Percentiles rank a stretch among this genome's conserved stretches.
Conservation (phyloP, 75 land plant species). For the Cryptomeria japonica region DNA sequence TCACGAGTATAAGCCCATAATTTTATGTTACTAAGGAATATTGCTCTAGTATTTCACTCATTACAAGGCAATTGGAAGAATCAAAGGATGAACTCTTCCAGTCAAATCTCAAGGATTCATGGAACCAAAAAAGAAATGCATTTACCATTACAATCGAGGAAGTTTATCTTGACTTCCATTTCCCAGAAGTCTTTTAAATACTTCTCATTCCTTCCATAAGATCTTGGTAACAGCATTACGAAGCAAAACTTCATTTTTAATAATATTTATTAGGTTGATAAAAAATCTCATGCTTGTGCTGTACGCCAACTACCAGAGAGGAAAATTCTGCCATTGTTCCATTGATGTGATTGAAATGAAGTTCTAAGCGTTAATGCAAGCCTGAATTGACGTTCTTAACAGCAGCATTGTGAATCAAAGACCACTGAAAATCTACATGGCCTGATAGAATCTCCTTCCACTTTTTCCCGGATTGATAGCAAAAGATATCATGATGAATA, state of each 20-base stretch:
- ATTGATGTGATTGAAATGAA: neutral
- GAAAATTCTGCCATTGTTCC: neutral
- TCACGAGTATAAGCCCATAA: neutral
- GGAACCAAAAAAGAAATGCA: neutral
- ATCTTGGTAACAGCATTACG: neutral
- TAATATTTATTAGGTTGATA: neutral
- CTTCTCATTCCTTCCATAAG: neutral
- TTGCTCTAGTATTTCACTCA: neutral
- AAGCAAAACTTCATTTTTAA: neutral
- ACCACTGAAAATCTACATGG: neutral
- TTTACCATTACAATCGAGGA: neutral
- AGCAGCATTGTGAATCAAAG: neutral
- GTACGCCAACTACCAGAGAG: neutral
- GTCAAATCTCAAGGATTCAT: neutral
- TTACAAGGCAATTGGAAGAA: neutral
- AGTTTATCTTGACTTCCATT: neutral
- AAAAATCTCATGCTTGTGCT: neutral
- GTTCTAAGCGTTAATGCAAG: neutral
- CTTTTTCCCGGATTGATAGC: neutral
- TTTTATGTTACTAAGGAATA: neutral
- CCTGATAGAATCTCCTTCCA: neutral
- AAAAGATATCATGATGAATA: neutral
- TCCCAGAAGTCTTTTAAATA: neutral
- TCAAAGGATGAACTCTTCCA: neutral
- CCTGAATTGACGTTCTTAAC: neutral